These are phyloP conservation scores for Alternaria novae-zelandiae DNA, from an alignment of 2,329 filamentous ascomycete genomes.

Conservation along the genomic window DNA sequence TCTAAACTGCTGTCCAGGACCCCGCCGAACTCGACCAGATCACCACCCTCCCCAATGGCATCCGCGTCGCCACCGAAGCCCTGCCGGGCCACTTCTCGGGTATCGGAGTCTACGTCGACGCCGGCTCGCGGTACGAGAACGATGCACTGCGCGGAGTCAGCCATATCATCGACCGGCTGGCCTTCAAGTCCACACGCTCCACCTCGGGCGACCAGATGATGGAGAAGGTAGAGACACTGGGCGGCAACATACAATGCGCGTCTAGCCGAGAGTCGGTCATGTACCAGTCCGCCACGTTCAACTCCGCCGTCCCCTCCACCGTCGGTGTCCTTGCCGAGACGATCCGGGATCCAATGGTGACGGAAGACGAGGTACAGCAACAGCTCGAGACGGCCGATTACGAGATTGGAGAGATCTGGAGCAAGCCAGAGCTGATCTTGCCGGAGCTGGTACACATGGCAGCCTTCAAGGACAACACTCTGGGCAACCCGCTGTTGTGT, in stretches of 20 bases:
- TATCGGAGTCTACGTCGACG: conserved; percentile 94
- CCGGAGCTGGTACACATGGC: conserved; percentile 95
- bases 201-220: conserved; percentile 83
- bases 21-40: conserved; percentile 86
- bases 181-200: conserved; percentile 84
- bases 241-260: conserved; percentile 96
- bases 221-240: conserved; percentile 83
- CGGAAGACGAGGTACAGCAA: conserved; percentile 82
- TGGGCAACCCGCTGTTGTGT: conserved; percentile 92
- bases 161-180: conserved; percentile 93
- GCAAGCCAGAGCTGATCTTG: conserved; percentile 92
- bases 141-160: conserved; percentile 84
- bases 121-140: conserved; percentile 92
- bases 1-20: conserved; percentile 61
- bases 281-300: conserved; percentile 99
- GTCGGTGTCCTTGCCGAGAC: conserved; percentile 90
- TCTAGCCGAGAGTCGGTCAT: conserved; percentile 95
- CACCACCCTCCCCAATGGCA: conserved; percentile 87
- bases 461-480: conserved; percentile 92
- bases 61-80: conserved; percentile 93
- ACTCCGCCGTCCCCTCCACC: conserved; percentile 83
- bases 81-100: conserved; percentile 93
- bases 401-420: conserved; percentile 97
- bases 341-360: conserved; percentile 83
- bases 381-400: conserved; percentile 93